Base-by-base conservation (phyloP, 2,329 filamentous ascomycete species). In the Emergomyces africanus region DNA sequence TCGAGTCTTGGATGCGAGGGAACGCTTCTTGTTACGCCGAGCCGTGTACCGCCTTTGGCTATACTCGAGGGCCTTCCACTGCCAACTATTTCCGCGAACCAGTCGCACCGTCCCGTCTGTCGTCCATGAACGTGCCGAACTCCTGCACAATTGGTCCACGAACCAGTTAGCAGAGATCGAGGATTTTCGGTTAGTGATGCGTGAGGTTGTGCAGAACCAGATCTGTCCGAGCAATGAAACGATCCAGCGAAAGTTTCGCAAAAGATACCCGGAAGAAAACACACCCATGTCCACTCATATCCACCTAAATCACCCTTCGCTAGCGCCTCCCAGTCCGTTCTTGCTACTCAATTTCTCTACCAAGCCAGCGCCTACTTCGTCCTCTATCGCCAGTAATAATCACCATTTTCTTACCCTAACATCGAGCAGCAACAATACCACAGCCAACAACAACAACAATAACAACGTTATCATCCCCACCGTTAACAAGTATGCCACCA, bases 1-100 rank as follows among this genome's bases (percentile, higher is more conserved):
- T 10, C 79, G 83, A 10, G 74, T 81, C 2, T 70, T 85, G 54
- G 77, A 74, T 0, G 61, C 63, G 41, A 61, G 72, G 1, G 83
- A 85, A 66, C 75, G 77, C 3, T 78, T 76, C 55, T 72, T 73
- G 5, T 66, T 84, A 12, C 77, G 82, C 12, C 76, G 81, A 46
- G 82, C 83, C 10, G 70, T 84, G 10, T 85, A 85, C 66, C 77
- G 83, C 9, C 70, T 82, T 12, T 85, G 83, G 83, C 76, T 84
- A 8, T 85, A 82, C 67, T 74, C 76, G 20, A 75, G 77, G 54
- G 81, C 82, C 33, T 85, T 84, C 66, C 79, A 85, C 68, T 81
- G 74, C 59, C 69, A 69, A n/a, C 64, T 70, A 6, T 76, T 81
- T 63, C 72, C 79, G 2, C 80, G 82, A 33, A 76, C 78, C 50